A percentile compares a stretch with the other conserved stretches of the same genome.
These are phyloP conservation scores for Lactifluus echinatus DNA, from an alignment of 768 basidiomycete species.

Conservation along the genomic window DNA sequence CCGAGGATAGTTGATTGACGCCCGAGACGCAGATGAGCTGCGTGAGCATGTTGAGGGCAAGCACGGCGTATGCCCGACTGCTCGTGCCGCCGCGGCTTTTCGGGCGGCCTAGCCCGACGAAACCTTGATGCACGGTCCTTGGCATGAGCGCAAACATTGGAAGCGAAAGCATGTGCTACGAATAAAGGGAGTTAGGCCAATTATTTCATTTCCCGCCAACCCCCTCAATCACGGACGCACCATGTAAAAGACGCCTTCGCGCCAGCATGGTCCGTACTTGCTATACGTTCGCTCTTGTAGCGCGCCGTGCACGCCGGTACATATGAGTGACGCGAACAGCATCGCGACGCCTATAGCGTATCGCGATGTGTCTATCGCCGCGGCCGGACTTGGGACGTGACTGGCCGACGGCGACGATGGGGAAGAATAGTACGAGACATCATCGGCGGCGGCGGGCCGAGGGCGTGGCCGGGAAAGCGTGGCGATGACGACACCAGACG, in stretches of 20 bases:
- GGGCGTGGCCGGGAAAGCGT: conserved; percentile 52
- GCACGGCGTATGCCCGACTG: conserved; percentile 43
- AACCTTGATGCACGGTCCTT: conserved; percentile 46
- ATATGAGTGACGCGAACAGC: conserved; percentile 55
- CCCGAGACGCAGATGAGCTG: conserved; percentile 79
- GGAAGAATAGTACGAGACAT: conserved; percentile 18
- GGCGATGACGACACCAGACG: conserved; percentile 61
- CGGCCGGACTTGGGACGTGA: conserved; percentile 4
- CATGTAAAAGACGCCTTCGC: conserved; percentile 78
- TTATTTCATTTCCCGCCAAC: no score
- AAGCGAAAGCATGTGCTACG: conserved; percentile 70
- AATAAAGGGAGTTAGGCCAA: neutral
- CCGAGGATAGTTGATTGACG: conserved; percentile 74
- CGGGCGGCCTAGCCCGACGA: conserved; percentile 28
- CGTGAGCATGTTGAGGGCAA: conserved; percentile 56
- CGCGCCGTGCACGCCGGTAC: conserved; percentile 60
- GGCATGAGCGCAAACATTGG: conserved; percentile 62
- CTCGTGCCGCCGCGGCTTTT: conserved; percentile 20
- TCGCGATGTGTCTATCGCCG: conserved; percentile 22
- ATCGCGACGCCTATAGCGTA: conserved; percentile 64
- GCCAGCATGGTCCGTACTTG: conserved; percentile 71
- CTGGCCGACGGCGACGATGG: neutral
- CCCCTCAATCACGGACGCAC: conserved; percentile 35
- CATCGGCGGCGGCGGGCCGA: conserved; percentile 29
- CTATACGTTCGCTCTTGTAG: conserved; percentile 72